Evolutionary conservation across 2,329 filamentous ascomycete genomes (phyloP), one percentile per base, ranked within the genome.

Genomic region (Aspergillus latus): DNA sequence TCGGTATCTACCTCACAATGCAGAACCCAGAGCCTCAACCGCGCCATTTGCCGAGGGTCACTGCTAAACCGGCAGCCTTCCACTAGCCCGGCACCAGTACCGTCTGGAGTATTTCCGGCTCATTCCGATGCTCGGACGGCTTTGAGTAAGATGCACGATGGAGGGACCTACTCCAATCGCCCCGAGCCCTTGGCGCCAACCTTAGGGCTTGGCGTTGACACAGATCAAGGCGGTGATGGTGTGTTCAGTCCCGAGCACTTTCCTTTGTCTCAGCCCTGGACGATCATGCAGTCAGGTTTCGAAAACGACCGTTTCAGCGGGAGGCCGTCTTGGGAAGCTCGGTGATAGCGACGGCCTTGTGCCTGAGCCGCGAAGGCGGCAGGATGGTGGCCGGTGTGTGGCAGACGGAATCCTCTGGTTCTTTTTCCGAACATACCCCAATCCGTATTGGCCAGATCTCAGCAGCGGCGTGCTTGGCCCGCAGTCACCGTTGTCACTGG

Each of bases 381-480:
- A 44, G 46, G 16, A 36, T 36, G 30, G 15, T 34, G 30, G 11
- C 21, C 21, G 10, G 15, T 11, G 30, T 34, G 34, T 37, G 34
- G 11, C 10, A 13, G 15, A 46, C 44, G 28, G 32, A 39, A 39
- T 49, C 47, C 34, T 49, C 21, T 10, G 16, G 36, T 26, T 21
- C n/a, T 9, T 21, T 21, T 42, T 32, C 48, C 37, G 48, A 44
- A 10, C 11, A 13, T 51, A 34, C 2, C 3, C 29, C 6, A n/a
- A 21, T 16, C 9, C 16, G 16, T 10, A 51, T 51, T 51, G 49
- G 49, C 30, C 42, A 11, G 15, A 36, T 44, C 34, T 36, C 39
- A 51, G 49, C 37, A 39, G 36, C 49, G 37, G 49, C 15, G 15
- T 30, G 28, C 49, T 51, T 51, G 49, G 49, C 49, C 26, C 16